Evolutionary conservation across 805 yeast species (phyloP).

Genomic region (Helenozyma rhizophorensis): DNA sequence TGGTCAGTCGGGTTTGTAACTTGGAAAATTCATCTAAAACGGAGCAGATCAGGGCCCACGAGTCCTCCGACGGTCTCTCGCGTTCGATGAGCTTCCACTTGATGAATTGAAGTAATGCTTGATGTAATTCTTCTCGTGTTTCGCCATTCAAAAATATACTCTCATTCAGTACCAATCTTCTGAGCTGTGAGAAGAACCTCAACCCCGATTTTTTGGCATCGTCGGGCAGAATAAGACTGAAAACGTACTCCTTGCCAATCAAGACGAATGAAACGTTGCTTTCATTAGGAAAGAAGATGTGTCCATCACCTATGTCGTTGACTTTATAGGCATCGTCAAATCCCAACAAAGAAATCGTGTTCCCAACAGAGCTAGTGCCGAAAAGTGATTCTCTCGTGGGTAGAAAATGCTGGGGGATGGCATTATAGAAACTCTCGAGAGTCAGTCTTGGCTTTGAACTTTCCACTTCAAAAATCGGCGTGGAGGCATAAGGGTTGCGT

Average conservation of each 20-base stretch:
- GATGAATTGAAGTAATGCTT: constrained; percentile 19
- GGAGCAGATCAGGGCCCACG: constrained; percentile 13
- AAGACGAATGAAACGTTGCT: constrained; percentile 11
- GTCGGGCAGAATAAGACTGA: constrained; percentile 21
- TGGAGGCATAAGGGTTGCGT: constrained; percentile 24
- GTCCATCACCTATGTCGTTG: constrained; percentile 9
- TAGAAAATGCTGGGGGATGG: constrained; percentile 3
- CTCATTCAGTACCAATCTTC: constrained; percentile 12
- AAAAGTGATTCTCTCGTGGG: constrained; percentile 10
- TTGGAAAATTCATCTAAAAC: constrained; percentile 14
- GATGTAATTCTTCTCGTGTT: constrained; percentile 11
- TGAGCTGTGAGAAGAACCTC: constrained; percentile 17
- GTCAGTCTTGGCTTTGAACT: constrained; percentile 17
- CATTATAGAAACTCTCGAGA: background rate
- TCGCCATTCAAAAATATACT: constrained; percentile 2
- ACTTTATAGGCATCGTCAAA: constrained; percentile 3
- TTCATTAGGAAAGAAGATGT: constrained; percentile 7
- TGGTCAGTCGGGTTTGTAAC: constrained; percentile 11
- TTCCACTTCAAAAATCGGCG: constrained; percentile 34
- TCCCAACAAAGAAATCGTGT: constrained; percentile 7
- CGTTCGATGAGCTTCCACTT: constrained; percentile 32
- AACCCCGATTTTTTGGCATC: constrained; percentile 16
- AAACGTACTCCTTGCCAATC: constrained; percentile 18
- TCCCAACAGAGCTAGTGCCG: background rate
- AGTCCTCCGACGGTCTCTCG: constrained; percentile 18